Evolutionary conservation across 2,329 filamentous ascomycete species (phyloP).

Genomic region (Diaporthe longicolla): DNA sequence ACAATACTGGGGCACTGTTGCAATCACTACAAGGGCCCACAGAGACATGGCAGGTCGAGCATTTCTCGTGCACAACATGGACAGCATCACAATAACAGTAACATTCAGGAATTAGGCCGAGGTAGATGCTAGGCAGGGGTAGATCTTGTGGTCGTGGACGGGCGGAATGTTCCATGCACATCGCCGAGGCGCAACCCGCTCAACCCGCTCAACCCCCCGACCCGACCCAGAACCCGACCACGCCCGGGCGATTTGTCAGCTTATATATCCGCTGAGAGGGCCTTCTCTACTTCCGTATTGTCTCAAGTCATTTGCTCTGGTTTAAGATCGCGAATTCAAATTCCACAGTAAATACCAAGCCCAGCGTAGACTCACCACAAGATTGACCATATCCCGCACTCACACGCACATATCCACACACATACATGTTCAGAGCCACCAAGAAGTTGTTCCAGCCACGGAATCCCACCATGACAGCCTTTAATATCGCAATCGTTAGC

Average conservation of each 20-base stretch:
- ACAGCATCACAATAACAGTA: background rate
- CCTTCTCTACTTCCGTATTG: background rate
- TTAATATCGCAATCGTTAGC: constrained; percentile 83
- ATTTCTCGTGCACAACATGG: background rate
- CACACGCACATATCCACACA: background rate
- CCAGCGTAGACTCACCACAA: background rate
- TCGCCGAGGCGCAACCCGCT: background rate
- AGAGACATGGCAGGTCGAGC: background rate
- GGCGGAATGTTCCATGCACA: constrained; percentile 16
- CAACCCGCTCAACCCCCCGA: background rate
- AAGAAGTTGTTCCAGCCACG: constrained; percentile 33
- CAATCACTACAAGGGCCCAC: background rate
- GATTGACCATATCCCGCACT: background rate
- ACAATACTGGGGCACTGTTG: background rate
- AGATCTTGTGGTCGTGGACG: background rate
- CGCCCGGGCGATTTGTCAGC: constrained; percentile 32
- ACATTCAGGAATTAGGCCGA: too few relatives aligned
- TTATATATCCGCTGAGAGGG: constrained; percentile 6
- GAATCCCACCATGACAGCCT: constrained; percentile 74
- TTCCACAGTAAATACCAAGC: background rate
- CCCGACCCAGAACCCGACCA: background rate
- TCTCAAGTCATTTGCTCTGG: background rate
- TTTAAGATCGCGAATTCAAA: background rate
- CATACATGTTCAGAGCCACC: constrained; percentile 25
- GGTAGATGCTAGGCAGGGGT: background rate